phyloP scores from a whole-genome alignment of 2,329 filamentous ascomycete genomes.

The Aspergillus persii region DNA sequence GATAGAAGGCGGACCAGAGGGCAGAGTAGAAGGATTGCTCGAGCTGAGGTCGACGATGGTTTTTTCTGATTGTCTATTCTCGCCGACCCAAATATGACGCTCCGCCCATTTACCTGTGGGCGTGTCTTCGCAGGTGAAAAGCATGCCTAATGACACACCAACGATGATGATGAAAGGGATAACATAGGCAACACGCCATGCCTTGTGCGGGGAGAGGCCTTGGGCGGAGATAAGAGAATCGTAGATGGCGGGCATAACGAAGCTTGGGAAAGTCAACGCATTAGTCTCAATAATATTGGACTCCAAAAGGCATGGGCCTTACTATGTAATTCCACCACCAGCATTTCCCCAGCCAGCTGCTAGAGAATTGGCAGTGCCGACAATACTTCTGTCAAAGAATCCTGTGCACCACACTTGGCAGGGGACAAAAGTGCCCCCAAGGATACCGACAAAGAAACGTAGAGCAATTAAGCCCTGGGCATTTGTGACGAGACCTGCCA shows the following conservation, averaged over 20 bases:
- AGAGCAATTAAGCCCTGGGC: slow-evolving; percentile 52
- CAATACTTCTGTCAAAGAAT: slow-evolving; percentile 90
- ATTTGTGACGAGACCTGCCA: slow-evolving; percentile 73
- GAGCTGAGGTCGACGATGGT: slow-evolving; percentile 32
- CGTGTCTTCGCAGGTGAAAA: slow-evolving; percentile 75
- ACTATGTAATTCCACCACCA: slow-evolving; percentile 84
- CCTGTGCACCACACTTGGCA: slow-evolving; percentile 92
- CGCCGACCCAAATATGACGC: slow-evolving; percentile 58
- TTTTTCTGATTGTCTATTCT: slow-evolving; percentile 27
- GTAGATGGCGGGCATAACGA: slow-evolving; percentile 87
- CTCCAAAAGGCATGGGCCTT: slow-evolving; percentile 7
- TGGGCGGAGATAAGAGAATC: slow-evolving; percentile 65
- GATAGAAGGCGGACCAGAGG: slow-evolving; percentile 25
- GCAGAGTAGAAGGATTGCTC: slow-evolving; percentile 19
- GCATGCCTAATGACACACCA: slow-evolving; percentile 62
- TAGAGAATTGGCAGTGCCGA: slow-evolving; percentile 83
- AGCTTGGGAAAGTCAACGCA: slow-evolving; percentile 40
- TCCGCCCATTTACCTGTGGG: slow-evolving; percentile 80
- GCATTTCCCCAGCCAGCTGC: slow-evolving; percentile 83
- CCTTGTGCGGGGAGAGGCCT: slow-evolving; percentile 63
- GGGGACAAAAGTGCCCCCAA: slow-evolving; percentile 45
- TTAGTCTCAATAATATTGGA: slow-evolving; percentile 1
- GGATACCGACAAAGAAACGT: slow-evolving; percentile 45
- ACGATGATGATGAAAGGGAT: slow-evolving; percentile 78
- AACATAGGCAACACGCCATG: slow-evolving; percentile 83